phyloP scores from a whole-genome alignment of 768 basidiomycete genomes.

The Coprinellus micaceus region DNA sequence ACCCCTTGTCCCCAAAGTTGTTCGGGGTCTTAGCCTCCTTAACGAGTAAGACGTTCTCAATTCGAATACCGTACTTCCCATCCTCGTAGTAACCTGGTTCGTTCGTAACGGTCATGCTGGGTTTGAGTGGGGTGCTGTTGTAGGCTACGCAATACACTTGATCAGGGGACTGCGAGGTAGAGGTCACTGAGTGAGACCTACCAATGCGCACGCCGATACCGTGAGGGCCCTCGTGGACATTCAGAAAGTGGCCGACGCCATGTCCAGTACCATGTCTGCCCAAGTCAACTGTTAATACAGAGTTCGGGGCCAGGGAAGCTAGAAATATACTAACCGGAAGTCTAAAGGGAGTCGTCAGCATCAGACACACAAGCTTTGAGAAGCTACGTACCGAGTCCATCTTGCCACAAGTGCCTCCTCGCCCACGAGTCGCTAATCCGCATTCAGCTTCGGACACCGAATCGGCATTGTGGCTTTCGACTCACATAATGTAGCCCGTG shows the following conservation, averaged over 20 bases:
- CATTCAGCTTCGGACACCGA: not conserved
- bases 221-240: slow-evolving; percentile 85
- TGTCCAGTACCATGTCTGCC: slow-evolving; percentile 95
- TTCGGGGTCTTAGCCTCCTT: slow-evolving; percentile 63
- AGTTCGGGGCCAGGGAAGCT: slow-evolving; percentile 31
- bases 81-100: slow-evolving; percentile 94
- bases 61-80: slow-evolving; percentile 87
- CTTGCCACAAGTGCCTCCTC: slow-evolving; percentile 75
- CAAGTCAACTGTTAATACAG: slow-evolving; percentile 2
- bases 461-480: not conserved
- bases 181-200: slow-evolving; percentile 10
- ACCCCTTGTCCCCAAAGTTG: slow-evolving; percentile 83
- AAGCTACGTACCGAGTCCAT: slow-evolving; percentile 68
- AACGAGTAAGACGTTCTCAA: slow-evolving; percentile 86
- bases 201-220: slow-evolving; percentile 59
- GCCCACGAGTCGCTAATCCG: slow-evolving; percentile 72
- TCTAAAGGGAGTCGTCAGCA: not conserved
- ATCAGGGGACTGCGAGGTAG: not conserved
- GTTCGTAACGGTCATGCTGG: slow-evolving; percentile 90
- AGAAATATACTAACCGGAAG: slow-evolving; percentile 44
- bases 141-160: slow-evolving; percentile 36
- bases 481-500: slow-evolving; percentile 49
- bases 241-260: slow-evolving; percentile 91
- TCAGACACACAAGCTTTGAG: not conserved
- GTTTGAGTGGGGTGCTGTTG: slow-evolving; percentile 68